A percentile compares a stretch with the other conserved stretches of the same genome.
Conservation (phyloP, 2,329 filamentous ascomycete genomes). For the Arthrobotrys megalospora region DNA sequence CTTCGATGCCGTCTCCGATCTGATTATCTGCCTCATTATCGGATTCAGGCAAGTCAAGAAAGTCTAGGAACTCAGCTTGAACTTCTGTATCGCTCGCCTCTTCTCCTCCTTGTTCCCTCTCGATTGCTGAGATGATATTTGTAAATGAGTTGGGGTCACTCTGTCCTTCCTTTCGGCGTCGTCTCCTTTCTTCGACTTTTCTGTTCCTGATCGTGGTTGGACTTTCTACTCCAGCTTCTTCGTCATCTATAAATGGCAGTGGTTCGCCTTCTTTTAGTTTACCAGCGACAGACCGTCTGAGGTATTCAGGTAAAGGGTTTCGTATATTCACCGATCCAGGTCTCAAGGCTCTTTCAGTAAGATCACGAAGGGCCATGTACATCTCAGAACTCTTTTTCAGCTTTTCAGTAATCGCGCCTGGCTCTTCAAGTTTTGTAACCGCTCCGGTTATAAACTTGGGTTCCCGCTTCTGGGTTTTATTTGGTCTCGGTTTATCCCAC, state of each 20-base stretch:
- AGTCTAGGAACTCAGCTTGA: not conserved
- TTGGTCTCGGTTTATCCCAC: not conserved
- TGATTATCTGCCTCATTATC: not conserved
- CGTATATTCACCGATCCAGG: conserved; percentile 9
- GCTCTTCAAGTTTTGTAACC: not conserved
- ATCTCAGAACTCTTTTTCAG: not conserved
- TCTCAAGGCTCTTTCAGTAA: conserved; percentile 12
- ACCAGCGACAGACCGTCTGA: not conserved
- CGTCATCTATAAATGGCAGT: not conserved
- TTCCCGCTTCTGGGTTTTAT: no score
- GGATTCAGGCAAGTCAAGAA: not conserved
- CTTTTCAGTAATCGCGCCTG: not conserved
- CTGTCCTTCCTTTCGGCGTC: not conserved
- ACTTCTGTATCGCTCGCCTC: not conserved
- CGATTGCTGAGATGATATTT: conserved; percentile 1
- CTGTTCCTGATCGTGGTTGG: not conserved
- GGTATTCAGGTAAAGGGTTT: conserved; percentile 9
- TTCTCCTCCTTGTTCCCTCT: not conserved
- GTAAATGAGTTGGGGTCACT: not conserved
- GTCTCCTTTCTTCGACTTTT: not conserved
- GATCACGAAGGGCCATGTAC: conserved; percentile 28
- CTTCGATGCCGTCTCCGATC: not conserved
- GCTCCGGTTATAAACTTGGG: not conserved
- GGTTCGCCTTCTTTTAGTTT: not conserved
- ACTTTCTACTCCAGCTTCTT: not conserved